A percentile compares a stretch with the other conserved stretches of the same genome.
Evolutionary conservation across 441 rosid species (phyloP).

Genomic region (Pelargonium myrrhifolium): DNA sequence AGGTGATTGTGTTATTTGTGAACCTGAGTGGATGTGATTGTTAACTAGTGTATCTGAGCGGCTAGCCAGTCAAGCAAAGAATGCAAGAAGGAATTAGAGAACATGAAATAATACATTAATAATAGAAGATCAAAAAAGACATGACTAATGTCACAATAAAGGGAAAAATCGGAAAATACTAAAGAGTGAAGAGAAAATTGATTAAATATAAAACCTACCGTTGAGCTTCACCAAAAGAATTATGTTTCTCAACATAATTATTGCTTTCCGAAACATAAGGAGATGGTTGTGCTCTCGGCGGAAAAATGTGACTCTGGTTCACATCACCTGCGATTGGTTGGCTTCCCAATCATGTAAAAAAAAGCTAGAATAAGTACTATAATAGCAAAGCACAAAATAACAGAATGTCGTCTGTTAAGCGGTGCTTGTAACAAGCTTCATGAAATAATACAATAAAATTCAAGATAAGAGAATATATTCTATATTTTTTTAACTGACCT

Average conservation of each 20-base stretch:
- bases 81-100: slow-evolving; percentile 15
- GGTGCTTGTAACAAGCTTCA: not conserved
- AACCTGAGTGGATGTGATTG: slow-evolving; percentile 22
- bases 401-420: not conserved
- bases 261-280: not conserved
- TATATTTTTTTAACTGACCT: not conserved
- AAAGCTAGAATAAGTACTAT: not conserved
- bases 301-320: not conserved
- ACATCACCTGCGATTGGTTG: not conserved
- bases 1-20: slow-evolving; percentile 27
- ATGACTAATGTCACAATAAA: not conserved
- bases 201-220: not conserved
- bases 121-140: not conserved
- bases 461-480: not conserved
- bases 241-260: not conserved
- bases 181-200: not conserved
- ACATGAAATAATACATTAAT: not conserved
- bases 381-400: not conserved
- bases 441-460: not conserved
- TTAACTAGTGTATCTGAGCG: slow-evolving; percentile 22
- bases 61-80: slow-evolving; percentile 31
- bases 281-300: slow-evolving; percentile 1
- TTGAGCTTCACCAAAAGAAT: not conserved
- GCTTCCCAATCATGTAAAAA: not conserved
- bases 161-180: not conserved